Percentiles rank a stretch among this genome's conserved stretches.
phyloP scores from a whole-genome alignment of 2,329 filamentous ascomycete genomes.

The Hypomyces rosellus region DNA sequence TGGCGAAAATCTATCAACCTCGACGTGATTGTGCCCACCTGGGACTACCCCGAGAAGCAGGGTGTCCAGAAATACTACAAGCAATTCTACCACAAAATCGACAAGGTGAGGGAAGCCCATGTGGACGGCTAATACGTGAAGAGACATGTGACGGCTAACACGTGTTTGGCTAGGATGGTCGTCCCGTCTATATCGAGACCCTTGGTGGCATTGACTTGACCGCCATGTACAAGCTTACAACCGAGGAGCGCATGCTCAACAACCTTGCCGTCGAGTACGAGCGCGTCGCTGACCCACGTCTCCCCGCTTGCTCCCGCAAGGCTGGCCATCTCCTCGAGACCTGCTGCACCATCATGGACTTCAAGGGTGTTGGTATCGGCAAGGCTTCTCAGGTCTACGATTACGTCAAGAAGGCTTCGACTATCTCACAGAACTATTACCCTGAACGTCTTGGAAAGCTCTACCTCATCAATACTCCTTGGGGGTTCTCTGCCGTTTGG shows the following conservation, averaged over 20 bases:
- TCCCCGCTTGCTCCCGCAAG: constrained; percentile 94
- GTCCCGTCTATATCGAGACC: constrained; percentile 95
- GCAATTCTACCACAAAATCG: constrained; percentile 98
- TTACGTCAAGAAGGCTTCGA: constrained; percentile 79
- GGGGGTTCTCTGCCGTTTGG: constrained; percentile 88
- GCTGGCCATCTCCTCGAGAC: constrained; percentile 86
- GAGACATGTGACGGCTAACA: neutral
- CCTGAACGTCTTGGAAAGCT: constrained; percentile 92
- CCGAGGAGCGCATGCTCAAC: constrained; percentile 85
- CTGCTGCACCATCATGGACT: constrained; percentile 96
- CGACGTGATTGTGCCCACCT: constrained; percentile 71
- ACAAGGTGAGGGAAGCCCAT: constrained; percentile 51
- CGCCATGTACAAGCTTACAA: constrained; percentile 90
- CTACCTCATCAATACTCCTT: constrained; percentile 96
- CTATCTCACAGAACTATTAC: constrained; percentile 97
- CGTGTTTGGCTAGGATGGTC: constrained; percentile 63
- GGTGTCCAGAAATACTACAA: constrained; percentile 88
- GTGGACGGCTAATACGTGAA: neutral
- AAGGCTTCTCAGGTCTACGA: constrained; percentile 79
- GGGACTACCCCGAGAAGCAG: constrained; percentile 81
- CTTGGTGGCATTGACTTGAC: constrained; percentile 87
- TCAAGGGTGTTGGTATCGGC: constrained; percentile 84
- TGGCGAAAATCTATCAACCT: constrained; percentile 86
- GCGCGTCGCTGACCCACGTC: constrained; percentile 84
- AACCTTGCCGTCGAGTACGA: constrained; percentile 98